These are phyloP conservation scores for Chaetomium sp. DNA, from an alignment of 2,329 filamentous ascomycete genomes.

Conservation along the genomic window DNA sequence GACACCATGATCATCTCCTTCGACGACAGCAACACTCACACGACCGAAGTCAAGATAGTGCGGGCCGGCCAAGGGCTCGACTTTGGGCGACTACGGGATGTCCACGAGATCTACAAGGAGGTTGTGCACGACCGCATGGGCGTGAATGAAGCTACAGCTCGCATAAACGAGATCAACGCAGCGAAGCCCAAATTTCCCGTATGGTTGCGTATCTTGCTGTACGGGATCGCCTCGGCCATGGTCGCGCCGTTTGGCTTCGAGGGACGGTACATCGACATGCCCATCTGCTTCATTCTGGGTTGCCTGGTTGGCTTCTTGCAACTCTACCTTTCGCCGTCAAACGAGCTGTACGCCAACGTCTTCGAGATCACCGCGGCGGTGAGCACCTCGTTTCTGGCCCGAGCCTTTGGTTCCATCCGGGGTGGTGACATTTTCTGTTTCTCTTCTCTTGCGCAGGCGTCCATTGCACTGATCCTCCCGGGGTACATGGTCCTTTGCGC, in stretches of 20 bases:
- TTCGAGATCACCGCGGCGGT: conserved; percentile 47
- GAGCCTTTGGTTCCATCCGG: conserved; percentile 61
- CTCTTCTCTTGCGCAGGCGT: conserved; percentile 64
- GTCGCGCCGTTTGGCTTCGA: conserved; percentile 78
- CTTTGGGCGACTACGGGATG: conserved; percentile 65
- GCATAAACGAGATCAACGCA: conserved; percentile 50
- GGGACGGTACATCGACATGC: conserved; percentile 70
- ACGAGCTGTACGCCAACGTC: conserved; percentile 51
- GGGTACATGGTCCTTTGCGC: conserved; percentile 58
- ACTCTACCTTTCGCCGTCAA: conserved; percentile 65
- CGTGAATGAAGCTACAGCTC: conserved; percentile 61
- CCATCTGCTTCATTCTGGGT: conserved; percentile 69
- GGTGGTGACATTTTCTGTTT: conserved; percentile 60
- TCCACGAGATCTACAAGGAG: conserved; percentile 73
- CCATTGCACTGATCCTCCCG: conserved; percentile 67
- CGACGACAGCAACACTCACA: conserved; percentile 66
- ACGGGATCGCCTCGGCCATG: conserved; percentile 67
- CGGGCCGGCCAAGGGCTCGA: conserved; percentile 63
- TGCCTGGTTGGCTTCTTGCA: conserved; percentile 68
- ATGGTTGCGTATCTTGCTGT: conserved; percentile 57
- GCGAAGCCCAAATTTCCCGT: conserved; percentile 41
- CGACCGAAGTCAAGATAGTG: conserved; percentile 73
- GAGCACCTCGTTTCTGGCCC: conserved; percentile 60
- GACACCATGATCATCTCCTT: conserved; percentile 95
- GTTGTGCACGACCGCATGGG: conserved; percentile 72